These are phyloP conservation scores for Przewalskia tangutica DNA, from an alignment of 257 asterid species.

Conservation along the genomic window DNA sequence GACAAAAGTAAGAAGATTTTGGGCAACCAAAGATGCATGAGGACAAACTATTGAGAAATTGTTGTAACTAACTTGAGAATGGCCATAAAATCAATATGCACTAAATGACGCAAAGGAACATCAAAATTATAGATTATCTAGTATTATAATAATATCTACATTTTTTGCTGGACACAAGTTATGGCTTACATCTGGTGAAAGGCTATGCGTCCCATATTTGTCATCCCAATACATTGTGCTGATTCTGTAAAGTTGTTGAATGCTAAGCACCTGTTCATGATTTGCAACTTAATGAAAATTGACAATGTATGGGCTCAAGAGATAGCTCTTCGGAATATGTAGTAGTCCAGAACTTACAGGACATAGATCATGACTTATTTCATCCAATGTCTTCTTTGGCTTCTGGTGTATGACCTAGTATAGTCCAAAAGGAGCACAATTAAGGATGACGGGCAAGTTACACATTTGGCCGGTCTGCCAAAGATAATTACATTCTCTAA, in stretches of 20 bases:
- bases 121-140: background rate
- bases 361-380: constrained; percentile 92
- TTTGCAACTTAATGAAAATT: constrained; percentile 2
- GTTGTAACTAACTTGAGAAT: background rate
- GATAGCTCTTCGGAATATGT: background rate
- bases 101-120: background rate
- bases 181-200: constrained; percentile 71
- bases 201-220: constrained; percentile 96
- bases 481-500: no score
- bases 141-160: background rate
- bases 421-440: constrained; percentile 10
- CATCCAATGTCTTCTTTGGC: constrained; percentile 94
- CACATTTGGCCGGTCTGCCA: no score
- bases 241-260: constrained; percentile 97
- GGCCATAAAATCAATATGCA: background rate
- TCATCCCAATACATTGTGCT: constrained; percentile 99
- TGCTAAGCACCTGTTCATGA: constrained; percentile 67
- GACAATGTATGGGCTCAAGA: background rate
- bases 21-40: background rate
- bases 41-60: background rate
- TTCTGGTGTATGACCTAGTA: constrained; percentile 95
- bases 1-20: background rate
- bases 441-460: background rate
- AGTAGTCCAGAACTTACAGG: constrained; percentile 51
- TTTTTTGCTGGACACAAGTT: background rate